Evolutionary conservation across 2,329 filamentous ascomycete species (phyloP).

Genomic region (Drechslera avenae): DNA sequence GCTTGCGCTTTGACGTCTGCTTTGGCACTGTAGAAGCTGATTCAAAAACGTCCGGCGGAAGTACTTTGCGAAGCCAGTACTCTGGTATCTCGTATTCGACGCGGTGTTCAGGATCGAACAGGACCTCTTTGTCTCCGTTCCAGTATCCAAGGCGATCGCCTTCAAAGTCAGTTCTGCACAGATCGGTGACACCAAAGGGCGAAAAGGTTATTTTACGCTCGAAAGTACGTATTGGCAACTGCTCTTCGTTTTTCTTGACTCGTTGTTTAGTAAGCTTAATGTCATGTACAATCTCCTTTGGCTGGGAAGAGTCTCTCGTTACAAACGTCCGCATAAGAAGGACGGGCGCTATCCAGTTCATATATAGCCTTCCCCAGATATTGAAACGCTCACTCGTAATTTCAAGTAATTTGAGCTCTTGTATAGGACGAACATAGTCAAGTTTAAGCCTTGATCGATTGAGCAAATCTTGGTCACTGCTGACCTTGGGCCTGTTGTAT

Average conservation of each 20-base stretch:
- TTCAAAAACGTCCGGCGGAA: constrained; percentile 33
- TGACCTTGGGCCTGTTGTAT: constrained; percentile 47
- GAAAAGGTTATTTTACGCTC: constrained; percentile 47
- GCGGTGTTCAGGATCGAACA: constrained; percentile 40
- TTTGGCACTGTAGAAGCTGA: constrained; percentile 16
- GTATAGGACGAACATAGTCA: constrained; percentile 37
- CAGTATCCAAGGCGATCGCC: constrained; percentile 35
- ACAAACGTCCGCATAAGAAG: constrained; percentile 39
- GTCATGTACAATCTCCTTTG: constrained; percentile 27
- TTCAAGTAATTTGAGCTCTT: constrained; percentile 43
- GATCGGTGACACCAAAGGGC: constrained; percentile 37
- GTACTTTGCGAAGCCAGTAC: constrained; percentile 38
- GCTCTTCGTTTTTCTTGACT: constrained; percentile 25
- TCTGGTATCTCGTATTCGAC: constrained; percentile 47
- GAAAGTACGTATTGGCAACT: constrained; percentile 7
- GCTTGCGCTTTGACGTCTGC: constrained; percentile 22
- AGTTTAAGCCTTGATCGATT: constrained; percentile 34
- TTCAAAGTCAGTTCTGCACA: constrained; percentile 37
- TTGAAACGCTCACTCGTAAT: constrained; percentile 47
- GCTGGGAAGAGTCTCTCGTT: constrained; percentile 7
- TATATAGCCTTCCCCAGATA: constrained; percentile 45
- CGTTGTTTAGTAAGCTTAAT: constrained; percentile 41
- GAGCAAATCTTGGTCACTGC: constrained; percentile 36
- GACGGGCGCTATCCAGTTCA: constrained; percentile 48
- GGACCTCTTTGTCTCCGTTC: constrained; percentile 16